Percentiles rank a stretch among this genome's conserved stretches.
Conservation (phyloP, 2,329 filamentous ascomycete species). For the Nigrospora osmanthi region DNA sequence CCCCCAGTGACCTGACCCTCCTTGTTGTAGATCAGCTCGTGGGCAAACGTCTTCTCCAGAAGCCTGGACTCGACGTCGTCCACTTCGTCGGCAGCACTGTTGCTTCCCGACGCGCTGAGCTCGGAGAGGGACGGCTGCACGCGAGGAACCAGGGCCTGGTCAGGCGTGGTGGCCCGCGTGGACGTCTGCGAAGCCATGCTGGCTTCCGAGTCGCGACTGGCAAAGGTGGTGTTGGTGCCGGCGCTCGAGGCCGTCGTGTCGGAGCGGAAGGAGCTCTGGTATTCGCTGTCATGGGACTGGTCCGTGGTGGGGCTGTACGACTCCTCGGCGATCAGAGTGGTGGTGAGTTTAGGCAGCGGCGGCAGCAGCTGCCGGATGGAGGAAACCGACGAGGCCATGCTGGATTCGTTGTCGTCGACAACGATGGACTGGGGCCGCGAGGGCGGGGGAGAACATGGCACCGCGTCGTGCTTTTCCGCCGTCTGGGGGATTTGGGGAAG, state of each 20-base stretch:
- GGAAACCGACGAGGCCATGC: conserved; percentile 36
- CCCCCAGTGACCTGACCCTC: conserved; percentile 93
- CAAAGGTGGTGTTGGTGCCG: conserved; percentile 70
- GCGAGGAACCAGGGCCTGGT: conserved; percentile 47
- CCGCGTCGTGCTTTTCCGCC: conserved; percentile 13
- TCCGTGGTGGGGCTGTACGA: conserved; percentile 40
- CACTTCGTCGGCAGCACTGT: conserved; percentile 62
- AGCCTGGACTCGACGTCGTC: conserved; percentile 76
- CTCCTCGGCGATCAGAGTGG: conserved; percentile 37
- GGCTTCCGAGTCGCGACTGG: conserved; percentile 73
- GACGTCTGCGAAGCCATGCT: conserved; percentile 76
- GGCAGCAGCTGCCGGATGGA: conserved; percentile 42
- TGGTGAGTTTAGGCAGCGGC: conserved; percentile 49
- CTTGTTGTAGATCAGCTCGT: conserved; percentile 89
- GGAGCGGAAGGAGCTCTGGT: conserved; percentile 44
- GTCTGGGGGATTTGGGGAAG: conserved; percentile 55
- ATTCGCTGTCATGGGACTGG: conserved; percentile 40
- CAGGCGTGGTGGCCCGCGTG: conserved; percentile 82
- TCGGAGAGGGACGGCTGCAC: conserved; percentile 59
- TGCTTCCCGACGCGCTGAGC: conserved; percentile 58
- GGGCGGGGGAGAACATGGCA: conserved; percentile 22
- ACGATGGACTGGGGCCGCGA: conserved; percentile 35
- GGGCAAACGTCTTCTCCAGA: conserved; percentile 85
- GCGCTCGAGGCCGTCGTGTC: conserved; percentile 70
- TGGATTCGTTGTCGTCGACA: conserved; percentile 32